phyloP scores from a whole-genome alignment of 2,329 filamentous ascomycete species.

The Ascochyta rabiei region DNA sequence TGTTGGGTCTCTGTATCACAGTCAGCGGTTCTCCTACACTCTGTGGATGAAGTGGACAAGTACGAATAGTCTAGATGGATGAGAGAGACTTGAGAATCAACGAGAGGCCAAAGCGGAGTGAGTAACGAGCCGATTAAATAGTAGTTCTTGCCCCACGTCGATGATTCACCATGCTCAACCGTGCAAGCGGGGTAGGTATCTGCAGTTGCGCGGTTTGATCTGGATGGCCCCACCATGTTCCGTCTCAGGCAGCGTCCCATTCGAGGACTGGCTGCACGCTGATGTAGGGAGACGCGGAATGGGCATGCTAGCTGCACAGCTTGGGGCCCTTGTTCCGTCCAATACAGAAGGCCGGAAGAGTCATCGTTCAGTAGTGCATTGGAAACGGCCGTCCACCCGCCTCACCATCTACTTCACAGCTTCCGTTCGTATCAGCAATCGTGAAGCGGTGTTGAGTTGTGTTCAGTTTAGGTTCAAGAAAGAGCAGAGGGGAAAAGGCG shows the following conservation, averaged over 20 bases:
- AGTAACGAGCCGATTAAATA: slow-evolving; percentile 27
- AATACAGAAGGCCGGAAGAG: not conserved
- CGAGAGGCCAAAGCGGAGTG: slow-evolving; percentile 1
- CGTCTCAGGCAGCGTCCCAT: not conserved
- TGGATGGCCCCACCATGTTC: slow-evolving; percentile 1
- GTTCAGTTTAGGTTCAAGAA: too few species aligned
- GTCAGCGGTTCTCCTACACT: slow-evolving; percentile 27
- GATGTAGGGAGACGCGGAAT: slow-evolving; percentile 1
- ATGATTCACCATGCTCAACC: slow-evolving; percentile 28
- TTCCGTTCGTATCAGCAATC: too few species aligned
- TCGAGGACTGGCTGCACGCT: slow-evolving; percentile 5
- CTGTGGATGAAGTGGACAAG: slow-evolving; percentile 13
- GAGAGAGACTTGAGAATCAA: not conserved
- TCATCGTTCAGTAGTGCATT: not conserved
- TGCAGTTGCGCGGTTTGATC: slow-evolving; percentile 14
- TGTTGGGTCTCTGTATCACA: slow-evolving; percentile 20
- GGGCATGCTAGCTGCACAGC: not conserved
- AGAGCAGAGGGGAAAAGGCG: too few species aligned
- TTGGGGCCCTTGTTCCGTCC: not conserved
- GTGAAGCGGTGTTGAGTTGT: too few species aligned
- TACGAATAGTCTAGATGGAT: slow-evolving; percentile 24
- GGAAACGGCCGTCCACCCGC: not conserved
- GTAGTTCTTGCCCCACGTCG: slow-evolving; percentile 9
- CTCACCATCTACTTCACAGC: not conserved
- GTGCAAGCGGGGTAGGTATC: slow-evolving; percentile 40